Percentiles rank a stretch among this genome's conserved stretches.
Evolutionary conservation across 2,329 filamentous ascomycete species (phyloP).

Genomic region (Coniella lustricola): DNA sequence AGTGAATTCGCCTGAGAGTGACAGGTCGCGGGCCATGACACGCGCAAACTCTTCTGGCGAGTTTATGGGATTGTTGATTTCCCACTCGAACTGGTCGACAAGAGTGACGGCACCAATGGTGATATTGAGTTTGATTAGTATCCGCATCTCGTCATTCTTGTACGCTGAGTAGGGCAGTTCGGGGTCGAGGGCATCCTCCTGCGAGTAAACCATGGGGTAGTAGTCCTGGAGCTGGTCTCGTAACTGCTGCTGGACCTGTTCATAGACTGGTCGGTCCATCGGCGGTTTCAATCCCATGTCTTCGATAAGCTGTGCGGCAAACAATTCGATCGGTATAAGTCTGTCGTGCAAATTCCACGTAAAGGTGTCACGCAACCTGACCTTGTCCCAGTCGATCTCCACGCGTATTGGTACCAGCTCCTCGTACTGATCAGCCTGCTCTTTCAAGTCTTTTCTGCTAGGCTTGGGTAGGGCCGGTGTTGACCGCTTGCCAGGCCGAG

Average conservation of each 20-base stretch:
- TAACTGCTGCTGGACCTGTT: slow-evolving; percentile 61
- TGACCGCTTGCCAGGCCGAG: slow-evolving; percentile 68
- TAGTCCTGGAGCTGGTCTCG: slow-evolving; percentile 88
- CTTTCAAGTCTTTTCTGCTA: slow-evolving; percentile 69
- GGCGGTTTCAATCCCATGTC: slow-evolving; percentile 77
- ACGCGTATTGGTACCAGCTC: slow-evolving; percentile 85
- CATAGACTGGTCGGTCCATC: slow-evolving; percentile 54
- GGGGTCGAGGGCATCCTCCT: slow-evolving; percentile 85
- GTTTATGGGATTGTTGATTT: slow-evolving; percentile 91
- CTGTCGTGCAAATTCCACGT: slow-evolving; percentile 98
- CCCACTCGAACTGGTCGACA: slow-evolving; percentile 98
- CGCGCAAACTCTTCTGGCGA: slow-evolving; percentile 90
- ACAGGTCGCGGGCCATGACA: slow-evolving; percentile 83
- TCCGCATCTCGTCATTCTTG: slow-evolving; percentile 98
- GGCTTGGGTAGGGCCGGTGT: slow-evolving; percentile 63
- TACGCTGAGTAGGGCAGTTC: slow-evolving; percentile 87
- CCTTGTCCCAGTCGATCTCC: slow-evolving; percentile 92
- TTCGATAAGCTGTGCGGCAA: slow-evolving; percentile 84
- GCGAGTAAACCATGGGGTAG: slow-evolving; percentile 83
- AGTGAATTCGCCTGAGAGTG: slow-evolving; percentile 88
- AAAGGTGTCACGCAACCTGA: slow-evolving; percentile 93
- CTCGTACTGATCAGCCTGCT: slow-evolving; percentile 85
- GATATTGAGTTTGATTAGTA: slow-evolving; percentile 92
- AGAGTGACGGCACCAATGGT: slow-evolving; percentile 92
- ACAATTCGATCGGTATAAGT: slow-evolving; percentile 69